phyloP scores from a whole-genome alignment of 345 rosid species.

The Boechera stricta region DNA sequence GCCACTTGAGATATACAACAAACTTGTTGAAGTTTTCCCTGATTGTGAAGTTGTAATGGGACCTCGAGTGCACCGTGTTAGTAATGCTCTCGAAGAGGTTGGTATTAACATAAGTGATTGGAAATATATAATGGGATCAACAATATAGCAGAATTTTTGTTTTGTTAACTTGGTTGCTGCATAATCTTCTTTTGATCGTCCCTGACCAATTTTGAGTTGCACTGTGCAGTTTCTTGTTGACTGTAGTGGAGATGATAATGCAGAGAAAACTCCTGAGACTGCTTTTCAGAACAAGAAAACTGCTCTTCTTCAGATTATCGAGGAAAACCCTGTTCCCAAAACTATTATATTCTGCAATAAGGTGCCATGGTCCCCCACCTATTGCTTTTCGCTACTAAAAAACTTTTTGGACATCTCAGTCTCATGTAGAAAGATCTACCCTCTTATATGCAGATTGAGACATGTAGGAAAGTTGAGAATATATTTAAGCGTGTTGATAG shows the following conservation, averaged over 20 bases:
- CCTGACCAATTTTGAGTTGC: slow-evolving; percentile 24
- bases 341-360: slow-evolving; percentile 90
- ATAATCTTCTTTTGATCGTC: neutral
- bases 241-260: slow-evolving; percentile 80
- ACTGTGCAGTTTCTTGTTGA: slow-evolving; percentile 76
- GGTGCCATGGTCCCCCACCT: slow-evolving; percentile 47
- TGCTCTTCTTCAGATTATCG: slow-evolving; percentile 76
- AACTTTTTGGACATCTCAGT: neutral
- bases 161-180: slow-evolving; percentile 19
- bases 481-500: slow-evolving; percentile 75
- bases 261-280: slow-evolving; percentile 67
- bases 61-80: slow-evolving; percentile 88
- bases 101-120: slow-evolving; percentile 31
- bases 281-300: slow-evolving; percentile 83
- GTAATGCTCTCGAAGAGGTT: slow-evolving; percentile 89
- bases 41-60: slow-evolving; percentile 92
- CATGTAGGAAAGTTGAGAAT: slow-evolving; percentile 97
- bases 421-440: slow-evolving; percentile 6
- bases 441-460: slow-evolving; percentile 67
- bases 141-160: neutral
- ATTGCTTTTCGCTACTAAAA: neutral
- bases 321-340: slow-evolving; percentile 65
- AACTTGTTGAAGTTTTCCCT: slow-evolving; percentile 81
- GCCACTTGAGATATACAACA: slow-evolving; percentile 80
- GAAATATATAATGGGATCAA: slow-evolving; percentile 12